Evolutionary conservation across 208 protist genomes (phyloP).

Genomic region (Leishmania martiniquensis): DNA sequence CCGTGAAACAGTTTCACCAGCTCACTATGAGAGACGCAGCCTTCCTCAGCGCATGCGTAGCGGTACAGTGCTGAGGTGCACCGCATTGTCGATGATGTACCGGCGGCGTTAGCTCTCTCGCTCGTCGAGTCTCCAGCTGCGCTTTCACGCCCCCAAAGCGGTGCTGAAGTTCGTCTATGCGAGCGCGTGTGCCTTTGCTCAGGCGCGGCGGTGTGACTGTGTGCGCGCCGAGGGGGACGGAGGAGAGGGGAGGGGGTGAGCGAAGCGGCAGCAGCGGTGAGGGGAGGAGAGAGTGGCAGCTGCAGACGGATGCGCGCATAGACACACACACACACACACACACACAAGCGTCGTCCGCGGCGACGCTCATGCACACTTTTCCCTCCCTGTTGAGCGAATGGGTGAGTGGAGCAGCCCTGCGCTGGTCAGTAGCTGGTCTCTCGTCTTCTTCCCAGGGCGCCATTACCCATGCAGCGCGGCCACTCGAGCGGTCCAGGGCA

Average conservation of each 20-base stretch:
- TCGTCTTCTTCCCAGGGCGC: background rate
- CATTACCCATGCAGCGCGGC: background rate
- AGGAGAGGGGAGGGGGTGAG: background rate
- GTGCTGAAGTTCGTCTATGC: background rate
- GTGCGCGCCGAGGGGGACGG: background rate
- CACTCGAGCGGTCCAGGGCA: background rate
- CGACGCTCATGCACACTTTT: background rate
- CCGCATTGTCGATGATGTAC: slow-evolving; percentile 40
- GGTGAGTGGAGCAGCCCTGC: background rate
- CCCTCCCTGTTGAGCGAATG: background rate
- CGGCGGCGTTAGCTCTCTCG: background rate
- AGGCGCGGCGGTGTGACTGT: background rate
- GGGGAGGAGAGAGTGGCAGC: background rate
- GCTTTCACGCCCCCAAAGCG: background rate
- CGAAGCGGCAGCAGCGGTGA: background rate
- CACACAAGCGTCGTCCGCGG: background rate
- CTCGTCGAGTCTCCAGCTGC: background rate
- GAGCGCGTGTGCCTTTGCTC: background rate
- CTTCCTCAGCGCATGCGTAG: slow-evolving; percentile 66
- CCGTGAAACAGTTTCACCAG: slow-evolving; percentile 55
- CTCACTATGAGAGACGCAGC: slow-evolving; percentile 57
- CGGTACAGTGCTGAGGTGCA: slow-evolving; percentile 66
- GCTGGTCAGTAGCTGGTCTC: background rate
- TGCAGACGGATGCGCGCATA: background rate
- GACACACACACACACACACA: background rate